Evolutionary conservation across 176 grass and related monocot genomes (phyloP), one percentile per base, ranked within the genome.

Genomic region (Triticum monococcum): DNA sequence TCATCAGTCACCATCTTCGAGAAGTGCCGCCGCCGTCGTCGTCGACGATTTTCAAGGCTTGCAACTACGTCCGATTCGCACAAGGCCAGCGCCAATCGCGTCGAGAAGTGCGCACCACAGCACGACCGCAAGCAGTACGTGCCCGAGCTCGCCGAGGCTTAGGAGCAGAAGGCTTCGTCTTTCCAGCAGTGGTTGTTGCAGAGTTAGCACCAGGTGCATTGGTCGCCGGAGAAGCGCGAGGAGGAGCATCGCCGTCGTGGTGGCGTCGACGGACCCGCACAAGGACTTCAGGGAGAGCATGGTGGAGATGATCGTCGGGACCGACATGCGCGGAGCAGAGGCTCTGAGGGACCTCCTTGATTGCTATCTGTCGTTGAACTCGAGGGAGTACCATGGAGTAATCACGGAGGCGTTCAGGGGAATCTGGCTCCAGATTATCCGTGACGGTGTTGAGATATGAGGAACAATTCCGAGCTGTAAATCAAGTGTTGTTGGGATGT

Each of bases 241-340:
- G 72, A 71, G 56, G 31, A 86, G 89, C 33, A 67, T 74, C 10
- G 80, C 84, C 3, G 75, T 95, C 75, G 85, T 81, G 18, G 86
- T 91, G 86, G 83, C 80, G 13, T 95, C 95, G 6, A 68, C 32
- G 14, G 73, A 95, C 25, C 95, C 87, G 3, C 17, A 70, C 33
- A 86, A 72, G 17, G 95, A 97, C 81, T 97, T 97, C 74, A 83
- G 69, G 72, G 91, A 94, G 78, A 92, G 86, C 73, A 91, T 97
- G 87, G 56, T 88, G 56, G 91, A 92, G 83, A 95, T 97, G 95
- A 94, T 95, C 64, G 60, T 63, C 7, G 56, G 89, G 85, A 97
- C 93, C 82, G 36, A 81, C 13, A 71, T 93, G 73, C 60, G 64
- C 8, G 45, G 79, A 22, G 35, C 24, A 7, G 86, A 92, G 71